A percentile compares a stretch with the other conserved stretches of the same genome.
phyloP scores from a whole-genome alignment of 768 basidiomycete species.

The Lentinula sp. region DNA sequence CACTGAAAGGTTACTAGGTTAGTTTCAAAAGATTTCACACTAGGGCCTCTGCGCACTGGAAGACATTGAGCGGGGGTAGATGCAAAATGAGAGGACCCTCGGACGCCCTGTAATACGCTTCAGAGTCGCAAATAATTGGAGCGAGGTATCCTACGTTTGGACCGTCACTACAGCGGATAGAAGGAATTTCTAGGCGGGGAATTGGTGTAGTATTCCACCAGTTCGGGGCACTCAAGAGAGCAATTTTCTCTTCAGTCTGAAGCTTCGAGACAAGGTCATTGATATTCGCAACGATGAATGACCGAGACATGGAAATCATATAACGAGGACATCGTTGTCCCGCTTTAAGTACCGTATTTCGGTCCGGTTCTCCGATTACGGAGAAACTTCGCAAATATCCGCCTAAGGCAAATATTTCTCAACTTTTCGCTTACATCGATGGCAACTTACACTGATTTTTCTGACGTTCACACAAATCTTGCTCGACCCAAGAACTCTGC shows the following conservation, averaged over 20 bases:
- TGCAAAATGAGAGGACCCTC: conserved; percentile 62
- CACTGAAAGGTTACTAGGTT: conserved; percentile 29
- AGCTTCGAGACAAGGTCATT: conserved; percentile 44
- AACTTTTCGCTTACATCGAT: conserved; percentile 12
- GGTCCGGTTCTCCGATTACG: neutral
- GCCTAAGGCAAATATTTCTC: neutral
- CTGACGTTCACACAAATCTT: conserved; percentile 53
- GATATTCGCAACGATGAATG: conserved; percentile 4
- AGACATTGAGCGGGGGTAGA: conserved; percentile 60
- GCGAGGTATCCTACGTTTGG: conserved; percentile 42
- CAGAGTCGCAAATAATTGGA: neutral
- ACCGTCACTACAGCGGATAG: conserved; percentile 67
- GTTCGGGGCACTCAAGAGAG: conserved; percentile 56
- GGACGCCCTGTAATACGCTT: conserved; percentile 42
- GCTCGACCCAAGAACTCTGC: conserved; percentile 66
- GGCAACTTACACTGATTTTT: conserved; percentile 25
- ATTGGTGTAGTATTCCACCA: conserved; percentile 68
- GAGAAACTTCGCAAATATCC: neutral
- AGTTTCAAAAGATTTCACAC: neutral
- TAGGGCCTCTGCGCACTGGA: conserved; percentile 34
- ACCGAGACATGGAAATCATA: conserved; percentile 5
- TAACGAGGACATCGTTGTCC: neutral
- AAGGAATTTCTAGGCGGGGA: conserved; percentile 53
- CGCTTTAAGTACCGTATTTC: neutral
- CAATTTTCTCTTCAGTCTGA: conserved; percentile 57